Percentiles rank a stretch among this genome's conserved stretches.
Conservation (phyloP, 345 rosid genomes). For the Raphanus raphanistrum region DNA sequence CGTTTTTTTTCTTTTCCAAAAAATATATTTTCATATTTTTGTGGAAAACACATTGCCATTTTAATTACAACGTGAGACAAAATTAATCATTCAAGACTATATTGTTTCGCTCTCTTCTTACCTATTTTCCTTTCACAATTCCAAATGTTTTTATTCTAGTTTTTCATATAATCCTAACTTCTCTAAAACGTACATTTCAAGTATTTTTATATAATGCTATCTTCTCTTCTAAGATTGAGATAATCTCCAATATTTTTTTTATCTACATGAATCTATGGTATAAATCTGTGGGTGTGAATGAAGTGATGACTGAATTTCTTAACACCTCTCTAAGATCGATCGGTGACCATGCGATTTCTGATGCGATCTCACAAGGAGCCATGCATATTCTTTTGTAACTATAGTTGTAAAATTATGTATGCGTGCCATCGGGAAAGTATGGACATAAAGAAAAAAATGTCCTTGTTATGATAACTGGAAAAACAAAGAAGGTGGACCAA, state of each 20-base stretch:
- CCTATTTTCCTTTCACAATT: background rate
- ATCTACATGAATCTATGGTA: background rate
- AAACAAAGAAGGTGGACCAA: constrained; percentile 40
- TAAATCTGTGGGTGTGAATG: background rate
- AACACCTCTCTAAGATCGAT: background rate
- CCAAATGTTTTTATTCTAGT: background rate
- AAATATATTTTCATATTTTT: background rate
- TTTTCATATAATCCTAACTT: background rate
- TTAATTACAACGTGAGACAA: background rate
- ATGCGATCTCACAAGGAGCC: too few relatives aligned
- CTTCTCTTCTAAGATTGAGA: too few relatives aligned
- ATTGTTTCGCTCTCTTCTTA: background rate
- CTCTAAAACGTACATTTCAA: too few relatives aligned
- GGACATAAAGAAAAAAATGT: constrained; percentile 47
- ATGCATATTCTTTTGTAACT: constrained; percentile 18
- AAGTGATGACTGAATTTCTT: background rate
- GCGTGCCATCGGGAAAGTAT: constrained; percentile 47
- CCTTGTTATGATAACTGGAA: constrained; percentile 41
- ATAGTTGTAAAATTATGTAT: constrained; percentile 45
- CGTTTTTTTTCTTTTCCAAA: background rate
- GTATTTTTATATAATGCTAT: too few relatives aligned
- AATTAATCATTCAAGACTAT: too few relatives aligned
- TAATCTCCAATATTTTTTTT: background rate
- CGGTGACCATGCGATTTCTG: background rate
- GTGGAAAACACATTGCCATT: background rate